Evolutionary conservation across 2,329 filamentous ascomycete species (phyloP).

Genomic region (Sporothrix pseudoabietina): DNA sequence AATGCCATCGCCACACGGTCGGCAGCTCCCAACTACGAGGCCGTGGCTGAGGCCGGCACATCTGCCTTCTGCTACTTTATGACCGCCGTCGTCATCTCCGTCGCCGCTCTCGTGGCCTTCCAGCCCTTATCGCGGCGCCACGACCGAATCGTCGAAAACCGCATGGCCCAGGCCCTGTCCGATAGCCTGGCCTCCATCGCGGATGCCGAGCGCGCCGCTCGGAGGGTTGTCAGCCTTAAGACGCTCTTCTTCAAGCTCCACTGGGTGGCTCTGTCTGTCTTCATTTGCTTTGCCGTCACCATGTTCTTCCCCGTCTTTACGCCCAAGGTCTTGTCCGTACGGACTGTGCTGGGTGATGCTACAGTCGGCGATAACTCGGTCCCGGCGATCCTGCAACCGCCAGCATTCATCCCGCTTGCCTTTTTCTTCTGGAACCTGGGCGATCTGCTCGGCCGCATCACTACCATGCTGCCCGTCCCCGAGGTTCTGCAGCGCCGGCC

Average conservation of each 20-base stretch:
- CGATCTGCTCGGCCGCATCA: slow-evolving; percentile 75
- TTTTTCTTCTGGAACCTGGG: slow-evolving; percentile 95
- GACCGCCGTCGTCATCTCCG: slow-evolving; percentile 77
- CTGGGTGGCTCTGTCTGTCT: slow-evolving; percentile 76
- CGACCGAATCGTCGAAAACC: slow-evolving; percentile 54
- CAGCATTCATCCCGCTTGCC: slow-evolving; percentile 83
- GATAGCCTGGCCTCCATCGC: slow-evolving; percentile 55
- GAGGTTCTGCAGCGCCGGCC: slow-evolving; percentile 65
- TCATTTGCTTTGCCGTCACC: slow-evolving; percentile 77
- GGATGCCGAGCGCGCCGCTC: slow-evolving; percentile 54
- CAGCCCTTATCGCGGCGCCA: slow-evolving; percentile 68
- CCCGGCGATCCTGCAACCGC: slow-evolving; percentile 64
- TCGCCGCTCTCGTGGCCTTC: slow-evolving; percentile 71
- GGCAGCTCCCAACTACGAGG: slow-evolving; percentile 38
- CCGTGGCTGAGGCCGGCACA: slow-evolving; percentile 50
- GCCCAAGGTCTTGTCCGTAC: slow-evolving; percentile 59
- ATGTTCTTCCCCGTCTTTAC: slow-evolving; percentile 98
- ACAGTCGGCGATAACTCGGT: background rate
- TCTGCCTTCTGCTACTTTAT: slow-evolving; percentile 91
- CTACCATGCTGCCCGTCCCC: slow-evolving; percentile 57
- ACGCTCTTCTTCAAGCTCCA: slow-evolving; percentile 74
- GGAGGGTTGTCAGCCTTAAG: slow-evolving; percentile 58
- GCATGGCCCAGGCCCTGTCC: slow-evolving; percentile 53
- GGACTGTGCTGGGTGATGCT: slow-evolving; percentile 40
- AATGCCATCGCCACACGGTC: background rate